These are phyloP conservation scores for Cryptosporidium baileyi DNA, from an alignment of 169 alveolate species.

Conservation along the genomic window DNA sequence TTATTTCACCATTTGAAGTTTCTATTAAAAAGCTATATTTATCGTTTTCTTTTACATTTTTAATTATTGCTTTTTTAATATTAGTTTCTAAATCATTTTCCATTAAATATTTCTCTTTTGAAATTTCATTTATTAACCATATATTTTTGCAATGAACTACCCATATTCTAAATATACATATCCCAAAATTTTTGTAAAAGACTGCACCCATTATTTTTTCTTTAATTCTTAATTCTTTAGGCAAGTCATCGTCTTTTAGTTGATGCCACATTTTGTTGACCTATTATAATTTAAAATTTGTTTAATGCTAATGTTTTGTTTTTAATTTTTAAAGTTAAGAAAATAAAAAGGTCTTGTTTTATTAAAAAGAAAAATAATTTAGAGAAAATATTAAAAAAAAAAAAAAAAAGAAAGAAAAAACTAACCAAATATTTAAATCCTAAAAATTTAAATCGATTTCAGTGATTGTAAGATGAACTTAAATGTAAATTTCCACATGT, in stretches of 20 bases:
- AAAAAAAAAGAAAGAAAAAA: too few relatives aligned
- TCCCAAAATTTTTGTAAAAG: background rate
- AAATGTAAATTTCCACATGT: too few relatives aligned
- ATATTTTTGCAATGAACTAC: constrained; percentile 23
- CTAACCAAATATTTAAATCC: too few relatives aligned
- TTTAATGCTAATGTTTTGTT: too few relatives aligned
- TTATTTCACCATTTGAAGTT: constrained; percentile 43
- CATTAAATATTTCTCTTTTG: constrained; percentile 1
- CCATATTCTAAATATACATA: constrained; percentile 55
- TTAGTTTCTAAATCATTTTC: background rate
- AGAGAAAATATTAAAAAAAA: too few relatives aligned
- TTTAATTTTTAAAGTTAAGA: too few relatives aligned
- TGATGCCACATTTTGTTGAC: constrained; percentile 7
- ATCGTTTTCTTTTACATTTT: background rate
- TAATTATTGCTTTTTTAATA: background rate
- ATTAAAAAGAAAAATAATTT: too few relatives aligned
- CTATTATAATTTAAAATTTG: too few relatives aligned
- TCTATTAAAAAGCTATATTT: constrained; percentile 29
- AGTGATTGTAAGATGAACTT: too few relatives aligned
- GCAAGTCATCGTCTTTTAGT: background rate
- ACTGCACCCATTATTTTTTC: constrained; percentile 38
- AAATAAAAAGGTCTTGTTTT: too few relatives aligned
- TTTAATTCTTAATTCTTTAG: background rate
- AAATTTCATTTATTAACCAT: constrained; percentile 10
- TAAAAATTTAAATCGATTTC: too few relatives aligned